These are phyloP conservation scores for Sporothrix sp. DNA, from an alignment of 2,329 filamentous ascomycete species.

Conservation along the genomic window DNA sequence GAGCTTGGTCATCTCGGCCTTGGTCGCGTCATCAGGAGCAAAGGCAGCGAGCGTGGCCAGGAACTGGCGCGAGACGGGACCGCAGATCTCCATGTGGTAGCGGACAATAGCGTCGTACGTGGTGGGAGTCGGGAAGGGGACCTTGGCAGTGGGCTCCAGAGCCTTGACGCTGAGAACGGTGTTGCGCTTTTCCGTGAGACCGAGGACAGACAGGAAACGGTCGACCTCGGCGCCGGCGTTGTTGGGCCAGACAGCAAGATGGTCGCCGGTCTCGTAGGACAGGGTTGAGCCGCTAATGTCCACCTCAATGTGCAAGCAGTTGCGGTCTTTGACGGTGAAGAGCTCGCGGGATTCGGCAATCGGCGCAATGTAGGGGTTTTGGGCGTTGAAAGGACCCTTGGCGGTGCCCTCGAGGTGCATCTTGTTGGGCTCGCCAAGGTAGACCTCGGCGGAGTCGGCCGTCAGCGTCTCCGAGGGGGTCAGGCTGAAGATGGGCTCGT, in stretches of 20 bases:
- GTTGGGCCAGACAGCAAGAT: slow-evolving; percentile 94
- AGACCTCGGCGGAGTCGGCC: slow-evolving; percentile 69
- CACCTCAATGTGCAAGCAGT: slow-evolving; percentile 94
- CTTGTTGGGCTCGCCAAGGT: slow-evolving; percentile 92
- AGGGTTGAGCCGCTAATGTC: slow-evolving; percentile 84
- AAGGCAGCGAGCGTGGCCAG: slow-evolving; percentile 80
- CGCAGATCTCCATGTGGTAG: slow-evolving; percentile 95
- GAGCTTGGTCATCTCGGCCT: slow-evolving; percentile 79
- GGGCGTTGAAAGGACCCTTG: slow-evolving; percentile 87
- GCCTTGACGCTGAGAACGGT: slow-evolving; percentile 81
- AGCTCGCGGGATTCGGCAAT: slow-evolving; percentile 85
- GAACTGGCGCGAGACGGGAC: slow-evolving; percentile 92
- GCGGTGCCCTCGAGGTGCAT: slow-evolving; percentile 78
- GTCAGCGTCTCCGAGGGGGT: slow-evolving; percentile 65
- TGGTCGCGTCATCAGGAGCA: slow-evolving; percentile 72
- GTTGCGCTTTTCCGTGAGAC: slow-evolving; percentile 65
- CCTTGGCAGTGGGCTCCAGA: slow-evolving; percentile 89
- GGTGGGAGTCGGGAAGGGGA: slow-evolving; percentile 93
- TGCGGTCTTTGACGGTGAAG: slow-evolving; percentile 80
- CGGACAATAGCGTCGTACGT: slow-evolving; percentile 89
- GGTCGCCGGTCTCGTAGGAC: slow-evolving; percentile 90
- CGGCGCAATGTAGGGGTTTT: slow-evolving; percentile 94
- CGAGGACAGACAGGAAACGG: slow-evolving; percentile 72
- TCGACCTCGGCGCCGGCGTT: slow-evolving; percentile 91
- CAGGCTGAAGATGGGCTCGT: slow-evolving; percentile 85